These are phyloP conservation scores for Quercus tomentella DNA, from an alignment of 331 rosid species.

Conservation along the genomic window DNA sequence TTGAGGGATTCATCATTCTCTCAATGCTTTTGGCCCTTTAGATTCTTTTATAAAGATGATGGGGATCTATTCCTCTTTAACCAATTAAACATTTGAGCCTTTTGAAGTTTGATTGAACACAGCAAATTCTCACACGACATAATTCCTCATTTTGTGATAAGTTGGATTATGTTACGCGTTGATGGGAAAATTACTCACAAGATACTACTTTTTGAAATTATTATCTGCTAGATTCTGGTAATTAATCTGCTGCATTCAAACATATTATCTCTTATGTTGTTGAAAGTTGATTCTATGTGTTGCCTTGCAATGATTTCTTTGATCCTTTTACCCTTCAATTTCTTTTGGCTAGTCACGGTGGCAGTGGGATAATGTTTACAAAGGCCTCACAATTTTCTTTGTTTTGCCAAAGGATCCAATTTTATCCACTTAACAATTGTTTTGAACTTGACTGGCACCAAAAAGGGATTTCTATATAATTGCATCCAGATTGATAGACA, in stretches of 20 bases:
- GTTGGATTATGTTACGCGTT: too few species aligned
- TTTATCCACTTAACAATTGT: not conserved
- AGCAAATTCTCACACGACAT: too few species aligned
- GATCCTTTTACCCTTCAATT: not conserved
- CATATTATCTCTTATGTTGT: not conserved
- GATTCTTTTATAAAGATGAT: not conserved
- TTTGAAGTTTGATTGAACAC: too few species aligned
- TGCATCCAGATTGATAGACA: not conserved
- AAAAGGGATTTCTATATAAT: not conserved
- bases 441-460: not conserved
- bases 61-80: not conserved
- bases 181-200: not conserved
- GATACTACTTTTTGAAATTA: not conserved
- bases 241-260: not conserved
- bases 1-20: not conserved
- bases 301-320: not conserved
- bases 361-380: too few species aligned
- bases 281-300: not conserved
- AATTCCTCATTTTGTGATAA: too few species aligned
- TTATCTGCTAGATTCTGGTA: not conserved
- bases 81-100: too few species aligned
- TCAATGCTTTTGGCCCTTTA: not conserved
- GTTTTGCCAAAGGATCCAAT: too few species aligned
- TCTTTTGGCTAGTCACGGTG: not conserved
- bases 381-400: too few species aligned